Conservation (phyloP, 2,329 filamentous ascomycete species). For the Aspergillus jensenii region DNA sequence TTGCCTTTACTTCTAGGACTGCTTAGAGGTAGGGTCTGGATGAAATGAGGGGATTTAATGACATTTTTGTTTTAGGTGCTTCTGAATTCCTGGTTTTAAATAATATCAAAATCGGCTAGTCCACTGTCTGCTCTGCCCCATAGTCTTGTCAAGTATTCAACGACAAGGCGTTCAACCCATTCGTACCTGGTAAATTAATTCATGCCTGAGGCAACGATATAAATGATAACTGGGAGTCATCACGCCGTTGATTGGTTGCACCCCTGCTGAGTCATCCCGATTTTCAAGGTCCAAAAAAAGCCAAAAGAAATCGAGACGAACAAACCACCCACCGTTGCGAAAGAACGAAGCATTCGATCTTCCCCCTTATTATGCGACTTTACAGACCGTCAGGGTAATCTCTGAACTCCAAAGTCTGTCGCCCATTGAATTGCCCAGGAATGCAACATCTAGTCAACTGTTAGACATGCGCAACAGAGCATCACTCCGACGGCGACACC, state of each 20-base stretch:
- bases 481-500: constrained; percentile 21
- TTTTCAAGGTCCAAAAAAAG: neutral
- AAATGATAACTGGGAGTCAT: neutral
- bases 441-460: constrained; percentile 18
- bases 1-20: neutral
- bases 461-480: constrained; percentile 30
- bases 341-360: neutral
- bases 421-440: neutral
- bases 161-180: neutral
- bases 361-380: neutral
- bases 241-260: neutral
- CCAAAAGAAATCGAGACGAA: neutral
- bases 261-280: neutral
- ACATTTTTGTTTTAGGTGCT: neutral
- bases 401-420: neutral
- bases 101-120: neutral
- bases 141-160: neutral
- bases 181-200: neutral
- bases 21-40: neutral
- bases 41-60: neutral
- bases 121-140: too few relatives aligned
- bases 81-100: neutral
- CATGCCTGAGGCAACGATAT: neutral
- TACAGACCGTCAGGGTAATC: neutral
- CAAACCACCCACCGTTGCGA: neutral